A percentile compares a stretch with the other conserved stretches of the same genome.
Conservation (phyloP, 441 rosid species). For the Dalechampia spathulata region DNA sequence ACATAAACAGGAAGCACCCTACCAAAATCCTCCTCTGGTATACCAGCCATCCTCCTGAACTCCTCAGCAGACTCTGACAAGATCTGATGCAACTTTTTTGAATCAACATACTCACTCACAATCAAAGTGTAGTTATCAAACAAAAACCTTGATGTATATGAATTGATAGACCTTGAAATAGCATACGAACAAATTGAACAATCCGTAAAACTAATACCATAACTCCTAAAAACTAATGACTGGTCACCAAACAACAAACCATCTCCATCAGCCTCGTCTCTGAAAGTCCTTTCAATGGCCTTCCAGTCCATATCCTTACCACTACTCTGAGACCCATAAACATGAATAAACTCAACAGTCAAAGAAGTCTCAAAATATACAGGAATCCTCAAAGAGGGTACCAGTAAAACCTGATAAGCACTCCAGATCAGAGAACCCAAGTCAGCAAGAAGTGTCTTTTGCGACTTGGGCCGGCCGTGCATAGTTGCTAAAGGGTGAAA, state of each 20-base stretch:
- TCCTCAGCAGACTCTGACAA: slow-evolving; percentile 76
- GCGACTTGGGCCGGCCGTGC: slow-evolving; percentile 81
- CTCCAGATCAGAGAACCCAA: slow-evolving; percentile 71
- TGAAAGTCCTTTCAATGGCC: slow-evolving; percentile 50
- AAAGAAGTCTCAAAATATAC: slow-evolving; percentile 72
- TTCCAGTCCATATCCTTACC: slow-evolving; percentile 66
- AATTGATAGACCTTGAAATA: slow-evolving; percentile 63
- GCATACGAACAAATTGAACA: slow-evolving; percentile 84
- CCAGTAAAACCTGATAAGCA: slow-evolving; percentile 88
- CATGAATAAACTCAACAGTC: slow-evolving; percentile 72
- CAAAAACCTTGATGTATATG: slow-evolving; percentile 89
- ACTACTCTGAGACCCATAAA: slow-evolving; percentile 49
- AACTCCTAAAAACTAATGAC: slow-evolving; percentile 52
- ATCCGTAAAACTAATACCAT: slow-evolving; percentile 45
- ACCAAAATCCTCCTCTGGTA: slow-evolving; percentile 66
- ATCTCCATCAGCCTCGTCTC: slow-evolving; percentile 53
- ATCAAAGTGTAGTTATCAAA: slow-evolving; percentile 92
- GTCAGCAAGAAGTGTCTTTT: slow-evolving; percentile 66
- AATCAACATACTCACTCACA: slow-evolving; percentile 93
- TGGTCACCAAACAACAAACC: slow-evolving; percentile 74
- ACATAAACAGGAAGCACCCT: slow-evolving; percentile 87
- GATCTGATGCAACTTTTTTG: slow-evolving; percentile 81
- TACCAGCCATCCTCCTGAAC: slow-evolving; percentile 59
- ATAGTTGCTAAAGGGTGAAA: slow-evolving; percentile 83
- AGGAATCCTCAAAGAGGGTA: slow-evolving; percentile 83